A percentile compares a stretch with the other conserved stretches of the same genome.
Conservation (phyloP, 139 green algal species). For the Zygnema circumcarinatum region DNA sequence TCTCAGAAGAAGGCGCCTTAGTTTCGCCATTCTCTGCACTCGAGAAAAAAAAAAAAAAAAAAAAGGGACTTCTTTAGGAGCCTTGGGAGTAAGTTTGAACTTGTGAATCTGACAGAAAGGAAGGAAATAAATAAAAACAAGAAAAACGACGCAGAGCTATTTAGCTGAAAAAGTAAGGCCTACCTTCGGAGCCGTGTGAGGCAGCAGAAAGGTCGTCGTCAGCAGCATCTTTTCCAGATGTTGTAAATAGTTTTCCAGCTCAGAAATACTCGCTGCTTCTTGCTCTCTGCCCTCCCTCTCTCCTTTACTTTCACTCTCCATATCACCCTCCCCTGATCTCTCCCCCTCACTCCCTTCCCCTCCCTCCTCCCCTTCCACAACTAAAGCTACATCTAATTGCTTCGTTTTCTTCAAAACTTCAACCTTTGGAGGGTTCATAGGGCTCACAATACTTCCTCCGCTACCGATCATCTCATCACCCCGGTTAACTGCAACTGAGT, state of each 20-base stretch:
- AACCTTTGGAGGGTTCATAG: too few species aligned
- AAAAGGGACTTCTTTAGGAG: too few species aligned
- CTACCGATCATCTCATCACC: too few species aligned
- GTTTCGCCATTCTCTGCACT: slow-evolving; percentile 16
- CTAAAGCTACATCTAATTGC: too few species aligned
- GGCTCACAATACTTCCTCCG: too few species aligned
- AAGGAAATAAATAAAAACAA: slow-evolving; percentile 15
- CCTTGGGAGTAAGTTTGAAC: too few species aligned
- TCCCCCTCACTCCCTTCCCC: background rate
- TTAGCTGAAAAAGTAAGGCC: background rate
- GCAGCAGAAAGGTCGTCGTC: background rate
- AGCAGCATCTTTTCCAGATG: background rate
- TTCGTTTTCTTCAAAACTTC: too few species aligned
- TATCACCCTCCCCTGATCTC: background rate
- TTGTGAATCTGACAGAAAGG: too few species aligned
- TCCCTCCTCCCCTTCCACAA: background rate
- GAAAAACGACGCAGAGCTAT: background rate
- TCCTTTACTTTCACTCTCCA: background rate
- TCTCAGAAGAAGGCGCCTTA: background rate
- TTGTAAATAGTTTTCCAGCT: background rate
- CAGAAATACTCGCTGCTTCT: background rate
- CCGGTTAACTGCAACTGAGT: too few species aligned
- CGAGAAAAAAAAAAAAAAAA: background rate
- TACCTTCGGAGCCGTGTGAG: background rate
- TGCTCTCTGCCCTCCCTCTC: background rate